Evolutionary conservation across 768 basidiomycete genomes (phyloP), one percentile per base, ranked within the genome.

Genomic region (Terana coerulea): DNA sequence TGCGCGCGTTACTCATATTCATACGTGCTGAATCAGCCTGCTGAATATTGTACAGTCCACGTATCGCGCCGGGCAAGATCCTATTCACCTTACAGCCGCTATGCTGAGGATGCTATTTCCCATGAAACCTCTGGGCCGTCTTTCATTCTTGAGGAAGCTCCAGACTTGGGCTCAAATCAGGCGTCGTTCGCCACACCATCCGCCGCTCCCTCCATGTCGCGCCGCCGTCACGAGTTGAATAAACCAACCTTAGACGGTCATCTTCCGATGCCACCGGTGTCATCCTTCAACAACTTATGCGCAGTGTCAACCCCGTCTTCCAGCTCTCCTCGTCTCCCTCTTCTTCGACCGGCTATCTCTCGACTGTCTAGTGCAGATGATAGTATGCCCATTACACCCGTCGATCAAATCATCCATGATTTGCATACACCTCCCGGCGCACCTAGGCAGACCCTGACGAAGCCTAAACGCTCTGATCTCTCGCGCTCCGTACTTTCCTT

Each of bases 211-310:
- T 68, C 67, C 33, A 61, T 67, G 53, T 67, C 72, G 19, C 63
- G 58, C 50, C 62, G 64, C n/a, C 68, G 64, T 17, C 56, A 67
- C 30, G 53, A 66, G 41, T 64, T 67, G 15, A 69, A 67, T 21
- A 58, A 61, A 36, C 61, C 71, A 39, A 33, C 47, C 17, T 53
- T 64, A 9, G 49, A 48, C 31, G 55, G 59, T 43, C 64, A 61
- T 19, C 35, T 56, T 37, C 61, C 61, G 14, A 52, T 56, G 12
- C 61, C 59, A 48, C 53, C 59, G 39, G 55, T 25, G 25, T 57
- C 52, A 36, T 54, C 49, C 24, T 45, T 45, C n/a, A 19, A 39
- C 10, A 36, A 26, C 36, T 36, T 53, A 50, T 30, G 51, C 56
- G 43, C 51, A 49, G 59, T 51, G 26, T 61, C 58, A 35, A 46